A percentile compares a stretch with the other conserved stretches of the same genome.
Evolutionary conservation across 2,329 filamentous ascomycete genomes (phyloP).

Genomic region (Fusarium dlaminii): DNA sequence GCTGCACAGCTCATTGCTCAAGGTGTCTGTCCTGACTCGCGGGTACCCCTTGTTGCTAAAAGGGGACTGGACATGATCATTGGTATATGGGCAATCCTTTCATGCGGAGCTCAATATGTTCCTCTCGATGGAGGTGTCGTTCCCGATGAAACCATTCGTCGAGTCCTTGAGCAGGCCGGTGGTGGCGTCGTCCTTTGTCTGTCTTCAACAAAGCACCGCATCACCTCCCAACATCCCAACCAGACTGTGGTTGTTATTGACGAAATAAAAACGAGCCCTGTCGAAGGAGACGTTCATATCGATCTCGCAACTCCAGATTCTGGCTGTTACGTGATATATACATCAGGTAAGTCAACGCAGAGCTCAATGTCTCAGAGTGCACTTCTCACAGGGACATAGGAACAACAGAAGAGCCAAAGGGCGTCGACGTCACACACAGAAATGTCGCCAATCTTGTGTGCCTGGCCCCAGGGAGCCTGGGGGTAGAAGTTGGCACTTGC

Average conservation of each 20-base stretch:
- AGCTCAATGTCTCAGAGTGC: background rate
- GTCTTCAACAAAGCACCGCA: slow-evolving; percentile 47
- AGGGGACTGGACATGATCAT: slow-evolving; percentile 66
- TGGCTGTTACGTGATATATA: slow-evolving; percentile 63
- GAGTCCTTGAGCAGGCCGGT: slow-evolving; percentile 59
- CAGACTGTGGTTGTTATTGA: slow-evolving; percentile 45
- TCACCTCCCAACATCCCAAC: slow-evolving; percentile 41
- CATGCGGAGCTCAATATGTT: slow-evolving; percentile 67
- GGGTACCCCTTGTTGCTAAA: slow-evolving; percentile 64
- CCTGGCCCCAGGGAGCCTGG: slow-evolving; percentile 60
- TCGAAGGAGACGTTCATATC: slow-evolving; percentile 28
- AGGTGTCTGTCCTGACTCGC: slow-evolving; percentile 56
- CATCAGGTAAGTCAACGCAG: slow-evolving; percentile 54
- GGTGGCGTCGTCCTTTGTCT: slow-evolving; percentile 59
- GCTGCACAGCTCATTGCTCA: slow-evolving; percentile 50
- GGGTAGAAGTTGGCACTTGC: slow-evolving; percentile 58
- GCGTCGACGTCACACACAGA: slow-evolving; percentile 65
- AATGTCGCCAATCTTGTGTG: slow-evolving; percentile 65
- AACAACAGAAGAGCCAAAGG: slow-evolving; percentile 67
- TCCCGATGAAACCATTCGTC: slow-evolving; percentile 57
- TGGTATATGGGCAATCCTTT: slow-evolving; percentile 65
- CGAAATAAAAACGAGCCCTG: slow-evolving; percentile 8
- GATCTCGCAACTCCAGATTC: slow-evolving; percentile 49
- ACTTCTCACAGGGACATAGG: slow-evolving; percentile 39
- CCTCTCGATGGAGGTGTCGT: slow-evolving; percentile 66